phyloP scores from a whole-genome alignment of 306 rosid species.

The Argentina anserina region DNA sequence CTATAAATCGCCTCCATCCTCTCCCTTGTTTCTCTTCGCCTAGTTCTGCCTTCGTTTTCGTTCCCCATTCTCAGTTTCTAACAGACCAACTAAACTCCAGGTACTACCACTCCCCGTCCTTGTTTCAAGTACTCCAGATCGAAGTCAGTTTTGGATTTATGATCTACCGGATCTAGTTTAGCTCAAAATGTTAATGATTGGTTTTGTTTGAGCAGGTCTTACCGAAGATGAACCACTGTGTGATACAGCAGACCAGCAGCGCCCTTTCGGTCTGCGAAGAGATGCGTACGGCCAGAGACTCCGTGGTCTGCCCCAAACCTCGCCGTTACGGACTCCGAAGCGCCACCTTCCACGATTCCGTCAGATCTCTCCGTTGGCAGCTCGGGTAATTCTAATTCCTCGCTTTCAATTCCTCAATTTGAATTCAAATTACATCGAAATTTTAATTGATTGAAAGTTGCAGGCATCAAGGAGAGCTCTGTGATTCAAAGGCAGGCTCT shows the following conservation, averaged over 20 bases:
- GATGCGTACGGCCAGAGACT: slow-evolving; percentile 40
- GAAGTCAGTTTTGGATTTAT: not conserved
- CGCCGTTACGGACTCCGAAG: slow-evolving; percentile 62
- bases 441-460: not conserved
- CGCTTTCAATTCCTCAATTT: not conserved
- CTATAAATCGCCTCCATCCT: not conserved
- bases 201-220: slow-evolving; percentile 11
- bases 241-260: slow-evolving; percentile 42
- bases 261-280: slow-evolving; percentile 62
- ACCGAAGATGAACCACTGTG: slow-evolving; percentile 59
- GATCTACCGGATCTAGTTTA: not conserved
- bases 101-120: not conserved
- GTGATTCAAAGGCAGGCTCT: slow-evolving; percentile 51
- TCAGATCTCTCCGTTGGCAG: slow-evolving; percentile 59
- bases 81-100: not conserved
- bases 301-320: slow-evolving; percentile 79
- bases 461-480: slow-evolving; percentile 67
- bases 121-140: not conserved
- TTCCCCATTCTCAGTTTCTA: not conserved
- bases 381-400: slow-evolving; percentile 37
- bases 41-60: not conserved
- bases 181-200: not conserved
- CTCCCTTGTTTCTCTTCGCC: not conserved
- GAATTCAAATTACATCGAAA: not conserved
- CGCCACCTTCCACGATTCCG: slow-evolving; percentile 44